Evolutionary conservation across 805 yeast genomes (phyloP).

Genomic region (Jamesozyma hellenica): DNA sequence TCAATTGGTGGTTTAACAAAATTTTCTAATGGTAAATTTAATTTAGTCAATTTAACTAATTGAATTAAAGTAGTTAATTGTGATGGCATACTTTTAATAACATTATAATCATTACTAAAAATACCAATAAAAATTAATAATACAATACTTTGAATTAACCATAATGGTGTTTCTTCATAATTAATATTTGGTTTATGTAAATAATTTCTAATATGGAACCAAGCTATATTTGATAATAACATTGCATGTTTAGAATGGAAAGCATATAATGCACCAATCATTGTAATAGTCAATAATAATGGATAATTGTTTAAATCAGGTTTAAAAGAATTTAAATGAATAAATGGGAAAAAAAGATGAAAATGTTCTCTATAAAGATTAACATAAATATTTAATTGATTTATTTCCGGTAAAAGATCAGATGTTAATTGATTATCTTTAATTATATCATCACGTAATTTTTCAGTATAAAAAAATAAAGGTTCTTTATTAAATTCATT

Average conservation of each 20-base stretch:
- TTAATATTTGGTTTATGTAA: constrained; percentile 39
- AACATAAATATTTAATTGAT: constrained; percentile 68
- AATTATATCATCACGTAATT: constrained; percentile 46
- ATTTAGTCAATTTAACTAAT: constrained; percentile 64
- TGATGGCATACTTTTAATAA: constrained; percentile 66
- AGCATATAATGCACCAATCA: constrained; percentile 79
- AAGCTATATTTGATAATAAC: constrained; percentile 56
- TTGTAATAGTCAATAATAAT: constrained; percentile 66
- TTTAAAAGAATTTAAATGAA: constrained; percentile 57
- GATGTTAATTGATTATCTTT: constrained; percentile 42
- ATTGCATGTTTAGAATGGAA: constrained; percentile 71
- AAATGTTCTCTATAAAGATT: constrained; percentile 68
- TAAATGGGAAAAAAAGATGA: constrained; percentile 52
- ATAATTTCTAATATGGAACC: constrained; percentile 58
- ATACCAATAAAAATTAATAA: constrained; percentile 76
- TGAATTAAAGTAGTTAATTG: constrained; percentile 74
- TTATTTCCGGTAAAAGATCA: constrained; percentile 60
- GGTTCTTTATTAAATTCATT: neutral
- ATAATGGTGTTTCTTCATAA: constrained; percentile 60
- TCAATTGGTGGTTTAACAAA: constrained; percentile 34
- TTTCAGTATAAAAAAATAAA: constrained; percentile 28
- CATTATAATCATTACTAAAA: constrained; percentile 56
- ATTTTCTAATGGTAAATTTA: constrained; percentile 49
- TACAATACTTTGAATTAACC: constrained; percentile 80
- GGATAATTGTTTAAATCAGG: constrained; percentile 50